A percentile compares a stretch with the other conserved stretches of the same genome.
These are phyloP conservation scores for Dichotomocladium elegans DNA, from an alignment of 371 early-diverging fungal species.

Conservation along the genomic window DNA sequence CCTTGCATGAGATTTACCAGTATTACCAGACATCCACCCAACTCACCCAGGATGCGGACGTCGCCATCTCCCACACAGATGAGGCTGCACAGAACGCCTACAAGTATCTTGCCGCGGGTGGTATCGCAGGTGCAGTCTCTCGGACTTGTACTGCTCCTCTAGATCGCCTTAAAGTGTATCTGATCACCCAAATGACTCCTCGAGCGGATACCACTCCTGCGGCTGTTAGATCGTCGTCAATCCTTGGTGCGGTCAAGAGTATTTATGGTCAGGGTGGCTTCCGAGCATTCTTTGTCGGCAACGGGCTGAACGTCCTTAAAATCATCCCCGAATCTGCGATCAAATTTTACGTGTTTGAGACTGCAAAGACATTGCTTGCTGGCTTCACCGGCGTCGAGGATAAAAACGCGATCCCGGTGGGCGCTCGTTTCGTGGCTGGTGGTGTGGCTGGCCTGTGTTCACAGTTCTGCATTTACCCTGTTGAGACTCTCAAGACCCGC, in stretches of 20 bases:
- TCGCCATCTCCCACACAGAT: conserved; percentile 51
- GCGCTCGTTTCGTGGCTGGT: conserved; percentile 73
- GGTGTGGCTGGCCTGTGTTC: conserved; percentile 77
- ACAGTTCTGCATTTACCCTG: conserved; percentile 77
- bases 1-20: conserved; percentile 55
- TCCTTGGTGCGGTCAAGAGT: conserved; percentile 32
- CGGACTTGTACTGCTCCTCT: conserved; percentile 78
- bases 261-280: conserved; percentile 68
- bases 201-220: conserved; percentile 6
- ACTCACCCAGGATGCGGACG: conserved; percentile 57
- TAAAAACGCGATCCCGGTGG: conserved; percentile 54
- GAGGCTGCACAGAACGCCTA: conserved; percentile 39
- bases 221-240: conserved; percentile 12
- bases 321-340: conserved; percentile 79
- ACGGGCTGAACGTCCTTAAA: conserved; percentile 80
- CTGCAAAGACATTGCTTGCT: conserved; percentile 57
- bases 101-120: conserved; percentile 71
- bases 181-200: conserved; percentile 51
- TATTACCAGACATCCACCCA: conserved; percentile 60
- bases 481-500: conserved; percentile 77
- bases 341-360: conserved; percentile 74
- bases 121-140: conserved; percentile 73
- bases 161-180: conserved; percentile 72
- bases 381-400: conserved; percentile 43
- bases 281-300: conserved; percentile 77